Conservation (phyloP, 345 rosid genomes). For the Eucalyptus cloeziana region DNA sequence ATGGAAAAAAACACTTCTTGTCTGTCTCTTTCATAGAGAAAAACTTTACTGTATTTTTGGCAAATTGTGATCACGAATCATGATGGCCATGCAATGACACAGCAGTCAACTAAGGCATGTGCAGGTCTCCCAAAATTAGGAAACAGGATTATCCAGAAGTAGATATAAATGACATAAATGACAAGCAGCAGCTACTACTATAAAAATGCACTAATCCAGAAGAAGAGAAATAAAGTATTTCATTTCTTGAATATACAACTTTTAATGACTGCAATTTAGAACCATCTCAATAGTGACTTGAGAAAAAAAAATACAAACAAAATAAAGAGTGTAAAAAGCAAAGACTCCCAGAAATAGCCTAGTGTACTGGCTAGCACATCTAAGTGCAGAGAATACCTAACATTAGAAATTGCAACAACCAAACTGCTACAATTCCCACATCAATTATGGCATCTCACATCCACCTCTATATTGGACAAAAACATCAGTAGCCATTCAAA, state of each 20-base stretch:
- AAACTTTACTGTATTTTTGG: background rate
- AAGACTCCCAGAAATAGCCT: background rate
- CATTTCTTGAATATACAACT: background rate
- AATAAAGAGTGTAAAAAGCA: background rate
- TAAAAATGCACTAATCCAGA: background rate
- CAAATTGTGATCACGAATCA: background rate
- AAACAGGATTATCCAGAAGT: background rate
- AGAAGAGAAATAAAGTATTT: background rate
- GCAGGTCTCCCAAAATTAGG: background rate
- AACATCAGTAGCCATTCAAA: background rate
- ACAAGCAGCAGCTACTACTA: background rate
- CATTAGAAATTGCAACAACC: background rate
- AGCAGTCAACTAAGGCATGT: background rate
- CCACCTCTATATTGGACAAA: background rate
- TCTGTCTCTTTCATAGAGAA: background rate
- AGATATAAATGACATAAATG: background rate
- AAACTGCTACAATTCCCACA: background rate
- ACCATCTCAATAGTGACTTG: background rate
- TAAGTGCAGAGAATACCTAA: background rate
- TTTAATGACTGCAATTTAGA: background rate
- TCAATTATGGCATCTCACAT: background rate
- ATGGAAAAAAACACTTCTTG: background rate
- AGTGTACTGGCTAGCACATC: background rate
- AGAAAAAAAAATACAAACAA: background rate
- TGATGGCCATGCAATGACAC: background rate